Conservation (phyloP, 106 monocot species). For the Platanthera zijinensis region DNA sequence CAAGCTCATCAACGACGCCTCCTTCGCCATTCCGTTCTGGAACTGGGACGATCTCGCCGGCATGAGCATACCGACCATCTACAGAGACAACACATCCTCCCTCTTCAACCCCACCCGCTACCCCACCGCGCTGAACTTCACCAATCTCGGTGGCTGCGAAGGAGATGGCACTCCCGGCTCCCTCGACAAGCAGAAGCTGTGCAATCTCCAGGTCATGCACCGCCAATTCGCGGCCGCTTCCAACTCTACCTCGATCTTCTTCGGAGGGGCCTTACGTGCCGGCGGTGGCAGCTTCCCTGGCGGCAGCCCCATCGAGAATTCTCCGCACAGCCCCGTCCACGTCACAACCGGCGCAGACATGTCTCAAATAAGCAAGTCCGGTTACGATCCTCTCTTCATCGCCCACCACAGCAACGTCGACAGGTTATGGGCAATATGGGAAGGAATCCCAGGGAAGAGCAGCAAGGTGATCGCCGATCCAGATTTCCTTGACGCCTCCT, state of each 20-base stretch:
- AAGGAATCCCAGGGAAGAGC: background rate
- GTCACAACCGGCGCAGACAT: background rate
- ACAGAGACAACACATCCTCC: background rate
- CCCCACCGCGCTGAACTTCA: background rate
- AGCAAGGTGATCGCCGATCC: conserved; percentile 8
- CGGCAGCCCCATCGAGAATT: background rate
- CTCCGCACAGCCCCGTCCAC: conserved; percentile 10
- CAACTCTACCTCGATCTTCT: background rate
- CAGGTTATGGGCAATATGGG: conserved; percentile 14
- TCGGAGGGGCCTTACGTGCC: background rate
- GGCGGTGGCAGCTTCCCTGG: background rate
- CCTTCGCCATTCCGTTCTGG: conserved; percentile 31
- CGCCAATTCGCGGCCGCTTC: background rate
- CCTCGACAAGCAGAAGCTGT: background rate
- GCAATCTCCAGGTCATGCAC: conserved; percentile 4
- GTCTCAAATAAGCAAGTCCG: background rate
- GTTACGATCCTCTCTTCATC: conserved; percentile 16
- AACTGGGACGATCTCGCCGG: conserved; percentile 25
- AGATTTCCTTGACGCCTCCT: conserved; percentile 11
- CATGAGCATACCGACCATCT: conserved; percentile 23
- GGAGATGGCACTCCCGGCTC: background rate
- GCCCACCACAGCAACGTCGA: conserved; percentile 19
- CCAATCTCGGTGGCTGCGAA: background rate
- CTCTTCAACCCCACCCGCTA: conserved; percentile 7
- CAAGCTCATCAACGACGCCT: conserved; percentile 3